Conservation (phyloP, 371 early-diverging fungal species). For the Mucor sp. region DNA sequence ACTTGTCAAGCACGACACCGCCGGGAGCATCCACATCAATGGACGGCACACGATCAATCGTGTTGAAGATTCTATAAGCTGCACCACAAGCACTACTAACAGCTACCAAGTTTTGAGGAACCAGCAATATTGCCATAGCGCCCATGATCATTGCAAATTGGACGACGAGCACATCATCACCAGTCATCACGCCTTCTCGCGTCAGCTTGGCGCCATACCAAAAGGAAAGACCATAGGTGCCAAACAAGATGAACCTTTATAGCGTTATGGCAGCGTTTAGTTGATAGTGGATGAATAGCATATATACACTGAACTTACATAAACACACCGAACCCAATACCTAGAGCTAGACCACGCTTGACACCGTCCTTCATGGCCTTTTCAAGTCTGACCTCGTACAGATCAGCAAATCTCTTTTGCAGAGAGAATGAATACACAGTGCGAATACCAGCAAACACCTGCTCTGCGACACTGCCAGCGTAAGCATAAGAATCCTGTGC, state of each 20-base stretch:
- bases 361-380: conserved; percentile 60
- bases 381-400: conserved; percentile 62
- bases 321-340: conserved; percentile 63
- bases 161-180: conserved; percentile 62
- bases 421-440: conserved; percentile 87
- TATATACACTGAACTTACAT: conserved; percentile 19
- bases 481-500: conserved; percentile 48
- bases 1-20: conserved; percentile 54
- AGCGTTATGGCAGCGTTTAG: too few species aligned
- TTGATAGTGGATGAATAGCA: neutral
- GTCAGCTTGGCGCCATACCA: conserved; percentile 75
- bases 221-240: conserved; percentile 77
- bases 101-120: conserved; percentile 56
- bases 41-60: conserved; percentile 74
- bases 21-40: conserved; percentile 60
- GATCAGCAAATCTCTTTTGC: conserved; percentile 65
- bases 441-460: conserved; percentile 84
- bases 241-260: conserved; percentile 54
- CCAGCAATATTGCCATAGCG: conserved; percentile 38
- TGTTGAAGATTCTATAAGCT: conserved; percentile 68
- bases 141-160: conserved; percentile 77
- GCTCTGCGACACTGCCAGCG: conserved; percentile 51
- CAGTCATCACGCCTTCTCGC: conserved; percentile 43
- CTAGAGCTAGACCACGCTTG: conserved; percentile 52
- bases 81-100: conserved; percentile 69